phyloP scores from a whole-genome alignment of 164 flowering plant species.

The Dillenia suffruticosa region DNA sequence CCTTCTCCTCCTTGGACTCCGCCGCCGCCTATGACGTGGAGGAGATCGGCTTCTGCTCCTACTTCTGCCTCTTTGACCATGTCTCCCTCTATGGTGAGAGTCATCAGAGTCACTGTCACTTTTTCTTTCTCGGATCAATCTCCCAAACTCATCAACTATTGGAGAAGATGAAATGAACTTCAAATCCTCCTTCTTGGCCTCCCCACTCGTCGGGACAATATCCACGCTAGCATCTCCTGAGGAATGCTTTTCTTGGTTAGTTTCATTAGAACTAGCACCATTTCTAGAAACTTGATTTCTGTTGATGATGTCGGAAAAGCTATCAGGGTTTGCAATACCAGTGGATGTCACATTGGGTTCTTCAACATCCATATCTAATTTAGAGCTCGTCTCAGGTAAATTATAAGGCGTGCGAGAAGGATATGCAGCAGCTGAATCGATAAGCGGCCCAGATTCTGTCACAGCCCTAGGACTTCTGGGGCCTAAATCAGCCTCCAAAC shows the following conservation, averaged over 20 bases:
- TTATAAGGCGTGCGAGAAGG: slow-evolving; percentile 1
- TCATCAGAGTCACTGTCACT: slow-evolving; percentile 85
- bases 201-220: slow-evolving; percentile 11
- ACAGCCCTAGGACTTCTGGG: slow-evolving; percentile 15
- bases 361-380: slow-evolving; percentile 11
- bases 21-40: slow-evolving; percentile 46
- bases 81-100: slow-evolving; percentile 27
- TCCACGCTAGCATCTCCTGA: slow-evolving; percentile 17
- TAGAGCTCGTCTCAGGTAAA: slow-evolving; percentile 5
- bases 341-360: slow-evolving; percentile 7
- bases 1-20: slow-evolving; percentile 57
- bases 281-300: slow-evolving; percentile 10
- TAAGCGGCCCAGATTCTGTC: slow-evolving; percentile 1
- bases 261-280: slow-evolving; percentile 9
- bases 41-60: slow-evolving; percentile 63
- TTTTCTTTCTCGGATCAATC: slow-evolving; percentile 59
- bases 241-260: slow-evolving; percentile 10
- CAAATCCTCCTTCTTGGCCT: slow-evolving; percentile 21
- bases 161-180: slow-evolving; percentile 15
- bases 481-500: slow-evolving; percentile 10
- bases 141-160: slow-evolving; percentile 86
- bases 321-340: slow-evolving; percentile 7
- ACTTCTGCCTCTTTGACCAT: slow-evolving; percentile 47
- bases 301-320: slow-evolving; percentile 3
- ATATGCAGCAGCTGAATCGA: slow-evolving; percentile 3